These are phyloP conservation scores for Hypomyces rosellus DNA, from an alignment of 2,329 filamentous ascomycete species.

Conservation along the genomic window DNA sequence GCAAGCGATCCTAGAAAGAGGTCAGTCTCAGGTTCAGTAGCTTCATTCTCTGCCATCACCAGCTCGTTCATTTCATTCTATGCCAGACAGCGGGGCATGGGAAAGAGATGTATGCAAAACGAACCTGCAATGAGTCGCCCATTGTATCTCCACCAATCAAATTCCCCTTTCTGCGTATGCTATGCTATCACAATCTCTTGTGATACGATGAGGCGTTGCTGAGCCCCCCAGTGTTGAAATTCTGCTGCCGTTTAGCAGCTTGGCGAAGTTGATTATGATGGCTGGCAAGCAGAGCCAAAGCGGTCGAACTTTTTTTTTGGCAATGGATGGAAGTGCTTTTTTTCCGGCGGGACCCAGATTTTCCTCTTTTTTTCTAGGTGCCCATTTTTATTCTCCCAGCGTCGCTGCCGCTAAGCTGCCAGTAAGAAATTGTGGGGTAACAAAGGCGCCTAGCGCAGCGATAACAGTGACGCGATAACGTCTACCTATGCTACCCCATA, in stretches of 20 bases:
- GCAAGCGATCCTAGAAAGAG: slow-evolving; percentile 45
- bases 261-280: neutral
- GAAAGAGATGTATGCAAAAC: slow-evolving; percentile 23
- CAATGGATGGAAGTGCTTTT: neutral
- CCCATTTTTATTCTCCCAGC: slow-evolving; percentile 1
- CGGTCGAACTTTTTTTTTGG: neutral
- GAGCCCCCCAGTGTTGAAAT: no score
- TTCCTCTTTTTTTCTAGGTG: slow-evolving; percentile 5
- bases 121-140: slow-evolving; percentile 43
- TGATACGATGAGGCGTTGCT: no score
- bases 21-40: slow-evolving; percentile 10
- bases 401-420: slow-evolving; percentile 4
- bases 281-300: slow-evolving; percentile 3
- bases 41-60: neutral
- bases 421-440: slow-evolving; percentile 9
- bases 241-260: no score
- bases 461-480: no score
- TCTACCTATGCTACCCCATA: no score
- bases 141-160: slow-evolving; percentile 19
- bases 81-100: slow-evolving; percentile 19
- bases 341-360: slow-evolving; percentile 7
- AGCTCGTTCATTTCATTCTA: neutral
- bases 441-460: slow-evolving; percentile 1
- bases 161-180: no score
- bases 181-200: no score